Conservation (phyloP, 75 land plant genomes). For the Pinus taeda region DNA sequence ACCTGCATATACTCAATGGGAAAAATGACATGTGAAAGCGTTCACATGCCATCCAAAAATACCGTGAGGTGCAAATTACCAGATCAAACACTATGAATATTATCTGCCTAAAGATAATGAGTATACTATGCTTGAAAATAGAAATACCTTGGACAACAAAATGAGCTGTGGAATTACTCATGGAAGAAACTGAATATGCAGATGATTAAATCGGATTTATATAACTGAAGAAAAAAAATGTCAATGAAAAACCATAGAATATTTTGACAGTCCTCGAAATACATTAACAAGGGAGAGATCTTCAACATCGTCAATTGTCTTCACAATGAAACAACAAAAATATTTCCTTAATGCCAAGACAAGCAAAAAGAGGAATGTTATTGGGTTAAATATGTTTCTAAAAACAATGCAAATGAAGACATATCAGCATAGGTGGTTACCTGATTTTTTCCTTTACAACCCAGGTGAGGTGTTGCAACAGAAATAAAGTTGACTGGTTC, state of each 20-base stretch:
- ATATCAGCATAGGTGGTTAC: slow-evolving; percentile 20
- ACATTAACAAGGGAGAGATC: background rate
- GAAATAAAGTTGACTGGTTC: slow-evolving; percentile 88
- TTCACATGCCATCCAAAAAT: too few species aligned
- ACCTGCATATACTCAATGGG: too few species aligned
- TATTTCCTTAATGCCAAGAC: background rate
- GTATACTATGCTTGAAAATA: background rate
- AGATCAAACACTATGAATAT: background rate
- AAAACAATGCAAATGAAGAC: background rate
- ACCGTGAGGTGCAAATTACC: background rate
- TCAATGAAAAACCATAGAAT: background rate
- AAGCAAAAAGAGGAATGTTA: background rate
- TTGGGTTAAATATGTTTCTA: slow-evolving; percentile 4
- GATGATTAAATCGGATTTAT: background rate
- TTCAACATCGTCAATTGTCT: background rate
- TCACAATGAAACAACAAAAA: background rate
- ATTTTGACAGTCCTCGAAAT: background rate
- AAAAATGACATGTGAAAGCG: too few species aligned
- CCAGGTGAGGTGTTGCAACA: slow-evolving; percentile 95
- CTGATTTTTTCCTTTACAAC: slow-evolving; percentile 89
- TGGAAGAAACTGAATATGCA: background rate
- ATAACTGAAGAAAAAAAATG: background rate
- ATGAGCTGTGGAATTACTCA: background rate
- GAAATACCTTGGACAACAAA: background rate
- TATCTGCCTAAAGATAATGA: background rate